These are phyloP conservation scores for Saxophila tyrrhenica DNA, from an alignment of 495 filamentous ascomycete species.

Conservation along the genomic window DNA sequence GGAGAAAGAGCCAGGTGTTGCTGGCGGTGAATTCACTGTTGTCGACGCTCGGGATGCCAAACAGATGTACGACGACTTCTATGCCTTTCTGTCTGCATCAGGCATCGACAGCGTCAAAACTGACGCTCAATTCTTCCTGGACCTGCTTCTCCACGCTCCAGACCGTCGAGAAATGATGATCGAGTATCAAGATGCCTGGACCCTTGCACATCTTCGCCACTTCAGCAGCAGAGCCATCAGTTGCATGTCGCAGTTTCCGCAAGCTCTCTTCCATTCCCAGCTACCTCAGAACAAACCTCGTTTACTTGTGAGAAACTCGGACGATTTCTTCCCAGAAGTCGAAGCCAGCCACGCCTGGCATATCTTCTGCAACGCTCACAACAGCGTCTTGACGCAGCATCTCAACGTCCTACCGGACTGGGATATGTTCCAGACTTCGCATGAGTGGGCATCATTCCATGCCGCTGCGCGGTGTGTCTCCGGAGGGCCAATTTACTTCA, in stretches of 20 bases:
- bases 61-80: conserved; percentile 85
- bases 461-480: conserved; percentile 81
- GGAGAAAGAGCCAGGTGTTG: conserved; percentile 38
- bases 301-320: conserved; percentile 70
- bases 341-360: conserved; percentile 80
- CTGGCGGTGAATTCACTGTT: conserved; percentile 57
- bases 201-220: conserved; percentile 58
- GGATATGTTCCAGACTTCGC: conserved; percentile 97
- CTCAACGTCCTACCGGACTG: conserved; percentile 78
- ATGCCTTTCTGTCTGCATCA: conserved; percentile 55
- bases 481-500: conserved; percentile 88
- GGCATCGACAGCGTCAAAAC: conserved; percentile 82
- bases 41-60: conserved; percentile 61
- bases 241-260: conserved; percentile 83
- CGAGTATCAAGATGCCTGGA: conserved; percentile 81
- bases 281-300: conserved; percentile 59
- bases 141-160: conserved; percentile 55
- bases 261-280: conserved; percentile 73
- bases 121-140: conserved; percentile 79
- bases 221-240: conserved; percentile 71
- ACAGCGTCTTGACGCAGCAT: conserved; percentile 65
- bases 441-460: conserved; percentile 68
- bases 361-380: conserved; percentile 87
- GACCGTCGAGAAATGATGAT: conserved; percentile 56
- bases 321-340: conserved; percentile 85